A percentile compares a stretch with the other conserved stretches of the same genome.
Evolutionary conservation across 2,329 filamentous ascomycete genomes (phyloP).

Genomic region (Colletotrichum echinochloae): DNA sequence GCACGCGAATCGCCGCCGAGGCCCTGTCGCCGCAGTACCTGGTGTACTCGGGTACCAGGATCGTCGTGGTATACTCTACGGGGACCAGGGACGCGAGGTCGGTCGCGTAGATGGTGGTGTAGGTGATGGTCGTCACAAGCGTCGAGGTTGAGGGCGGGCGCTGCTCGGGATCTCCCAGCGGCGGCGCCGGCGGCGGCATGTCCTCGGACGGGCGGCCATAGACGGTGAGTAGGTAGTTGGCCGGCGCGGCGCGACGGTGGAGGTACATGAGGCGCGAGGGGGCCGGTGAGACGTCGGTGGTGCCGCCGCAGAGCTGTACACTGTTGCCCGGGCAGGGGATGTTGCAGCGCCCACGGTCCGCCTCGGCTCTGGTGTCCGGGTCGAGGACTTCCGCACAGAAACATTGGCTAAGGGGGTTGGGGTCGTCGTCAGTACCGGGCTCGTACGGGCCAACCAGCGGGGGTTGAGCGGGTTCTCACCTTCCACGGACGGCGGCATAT

Average conservation of each 20-base stretch:
- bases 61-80: conserved; percentile 50
- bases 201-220: conserved; percentile 54
- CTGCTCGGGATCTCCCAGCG: conserved; percentile 46
- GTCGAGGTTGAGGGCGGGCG: conserved; percentile 43
- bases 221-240: conserved; percentile 54
- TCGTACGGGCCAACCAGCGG: background rate
- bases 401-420: conserved; percentile 48
- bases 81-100: conserved; percentile 49
- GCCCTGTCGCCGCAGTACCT: conserved; percentile 42
- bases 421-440: conserved; percentile 9
- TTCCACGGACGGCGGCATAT: conserved; percentile 56
- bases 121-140: conserved; percentile 46
- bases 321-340: conserved; percentile 56
- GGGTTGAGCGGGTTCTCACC: conserved; percentile 21
- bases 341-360: conserved; percentile 50
- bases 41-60: conserved; percentile 43
- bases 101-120: conserved; percentile 51
- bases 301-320: conserved; percentile 57
- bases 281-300: conserved; percentile 36
- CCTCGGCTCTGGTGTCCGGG: conserved; percentile 52
- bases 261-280: conserved; percentile 24
- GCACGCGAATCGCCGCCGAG: conserved; percentile 33
- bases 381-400: conserved; percentile 60
- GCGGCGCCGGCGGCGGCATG: conserved; percentile 48
- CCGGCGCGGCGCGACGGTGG: conserved; percentile 46